phyloP scores from a whole-genome alignment of 805 yeast genomes.

The Yamadazyma nakazawae region DNA sequence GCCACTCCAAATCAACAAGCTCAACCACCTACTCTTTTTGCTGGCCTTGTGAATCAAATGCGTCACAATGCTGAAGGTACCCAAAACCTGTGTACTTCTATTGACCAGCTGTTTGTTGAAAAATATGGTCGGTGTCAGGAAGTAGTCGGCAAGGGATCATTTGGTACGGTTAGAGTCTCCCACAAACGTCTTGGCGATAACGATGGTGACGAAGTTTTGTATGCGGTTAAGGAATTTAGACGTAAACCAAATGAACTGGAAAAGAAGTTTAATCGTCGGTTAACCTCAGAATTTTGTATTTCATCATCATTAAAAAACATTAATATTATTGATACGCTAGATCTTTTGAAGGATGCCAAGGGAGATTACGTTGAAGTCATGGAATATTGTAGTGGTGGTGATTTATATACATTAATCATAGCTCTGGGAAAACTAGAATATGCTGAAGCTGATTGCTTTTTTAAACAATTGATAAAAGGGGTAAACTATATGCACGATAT shows the following conservation, averaged over 20 bases:
- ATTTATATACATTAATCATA: constrained; percentile 67
- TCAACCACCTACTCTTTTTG: constrained; percentile 67
- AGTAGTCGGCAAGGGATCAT: constrained; percentile 89
- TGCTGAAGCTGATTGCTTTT: constrained; percentile 85
- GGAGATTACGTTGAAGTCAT: constrained; percentile 82
- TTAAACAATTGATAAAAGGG: constrained; percentile 80
- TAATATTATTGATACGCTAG: constrained; percentile 74
- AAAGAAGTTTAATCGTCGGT: constrained; percentile 64
- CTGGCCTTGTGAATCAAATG: constrained; percentile 64
- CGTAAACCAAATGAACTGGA: constrained; percentile 58
- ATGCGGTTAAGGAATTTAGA: constrained; percentile 86
- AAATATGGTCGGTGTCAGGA: constrained; percentile 95
- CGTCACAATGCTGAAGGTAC: constrained; percentile 17
- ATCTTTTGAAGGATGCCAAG: constrained; percentile 74
- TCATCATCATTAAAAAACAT: constrained; percentile 74
- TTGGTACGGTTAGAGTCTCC: constrained; percentile 87
- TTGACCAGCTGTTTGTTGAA: constrained; percentile 61
- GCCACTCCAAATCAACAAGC: constrained; percentile 2
- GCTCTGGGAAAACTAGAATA: constrained; percentile 77
- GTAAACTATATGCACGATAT: constrained; percentile 84
- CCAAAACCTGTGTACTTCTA: constrained; percentile 19
- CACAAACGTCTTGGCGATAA: constrained; percentile 54
- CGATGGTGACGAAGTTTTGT: constrained; percentile 42
- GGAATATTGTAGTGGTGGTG: constrained; percentile 85
- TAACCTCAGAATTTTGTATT: constrained; percentile 81